Evolutionary conservation across 108 stramenopile genomes (phyloP).

Genomic region (Parietichytrium sp.): DNA sequence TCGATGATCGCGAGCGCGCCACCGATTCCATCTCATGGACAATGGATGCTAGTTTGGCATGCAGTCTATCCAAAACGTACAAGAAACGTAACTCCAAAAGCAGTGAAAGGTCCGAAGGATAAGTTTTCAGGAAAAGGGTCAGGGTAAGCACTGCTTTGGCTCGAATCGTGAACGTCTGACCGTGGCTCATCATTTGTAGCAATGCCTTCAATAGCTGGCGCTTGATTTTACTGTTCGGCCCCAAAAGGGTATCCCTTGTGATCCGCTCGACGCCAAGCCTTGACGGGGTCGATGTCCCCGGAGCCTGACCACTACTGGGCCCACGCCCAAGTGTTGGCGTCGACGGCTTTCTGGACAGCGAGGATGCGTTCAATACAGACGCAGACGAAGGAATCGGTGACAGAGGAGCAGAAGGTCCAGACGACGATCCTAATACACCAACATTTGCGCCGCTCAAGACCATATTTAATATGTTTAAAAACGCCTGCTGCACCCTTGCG

Average conservation of each 20-base stretch:
- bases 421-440: background rate
- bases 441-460: slow-evolving; percentile 2
- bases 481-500: slow-evolving; percentile 1
- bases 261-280: background rate
- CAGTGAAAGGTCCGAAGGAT: background rate
- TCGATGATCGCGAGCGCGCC: too few relatives aligned
- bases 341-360: too few relatives aligned
- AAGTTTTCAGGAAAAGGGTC: slow-evolving; percentile 14
- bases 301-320: too few relatives aligned
- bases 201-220: background rate
- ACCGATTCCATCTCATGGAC: too few relatives aligned
- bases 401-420: background rate
- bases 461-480: slow-evolving; percentile 20
- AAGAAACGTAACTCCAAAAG: background rate
- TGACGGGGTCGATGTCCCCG: too few relatives aligned
- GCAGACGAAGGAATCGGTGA: background rate
- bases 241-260: background rate
- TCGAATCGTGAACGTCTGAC: background rate
- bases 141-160: slow-evolving; percentile 4
- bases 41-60: too few relatives aligned
- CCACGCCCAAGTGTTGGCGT: too few relatives aligned
- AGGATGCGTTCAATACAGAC: too few relatives aligned
- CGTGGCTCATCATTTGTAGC: slow-evolving; percentile 11
- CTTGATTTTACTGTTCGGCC: background rate
- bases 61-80: background rate